A percentile compares a stretch with the other conserved stretches of the same genome.
phyloP scores from a whole-genome alignment of 495 filamentous ascomycete genomes.

The Umbilicaria muhlenbergii region DNA sequence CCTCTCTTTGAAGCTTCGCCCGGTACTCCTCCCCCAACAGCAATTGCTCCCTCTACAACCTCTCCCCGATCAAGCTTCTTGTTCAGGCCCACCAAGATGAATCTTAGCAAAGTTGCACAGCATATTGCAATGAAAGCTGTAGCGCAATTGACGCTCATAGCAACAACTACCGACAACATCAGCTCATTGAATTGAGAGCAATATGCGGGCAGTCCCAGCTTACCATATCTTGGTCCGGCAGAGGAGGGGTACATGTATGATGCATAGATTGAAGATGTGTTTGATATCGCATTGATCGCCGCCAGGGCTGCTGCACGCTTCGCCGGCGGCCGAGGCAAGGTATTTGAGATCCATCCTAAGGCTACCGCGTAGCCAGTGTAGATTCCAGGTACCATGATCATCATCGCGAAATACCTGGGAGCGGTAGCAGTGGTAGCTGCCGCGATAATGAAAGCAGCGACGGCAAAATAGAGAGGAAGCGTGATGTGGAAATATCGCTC shows the following conservation, averaged over 20 bases:
- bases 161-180: conserved; percentile 28
- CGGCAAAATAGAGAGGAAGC: conserved; percentile 48
- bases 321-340: conserved; percentile 64
- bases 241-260: conserved; percentile 54
- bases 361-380: conserved; percentile 52
- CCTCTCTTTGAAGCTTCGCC: conserved; percentile 40
- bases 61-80: conserved; percentile 46
- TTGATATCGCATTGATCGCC: conserved; percentile 68
- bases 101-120: conserved; percentile 44
- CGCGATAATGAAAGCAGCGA: conserved; percentile 62
- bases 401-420: conserved; percentile 66
- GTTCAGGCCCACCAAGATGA: conserved; percentile 54
- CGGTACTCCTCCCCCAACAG: conserved; percentile 23
- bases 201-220: conserved; percentile 3
- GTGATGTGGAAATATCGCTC: conserved; percentile 69
- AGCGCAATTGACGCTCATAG: conserved; percentile 60
- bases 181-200: background rate
- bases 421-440: conserved; percentile 47
- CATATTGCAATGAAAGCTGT: conserved; percentile 52
- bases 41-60: conserved; percentile 26
- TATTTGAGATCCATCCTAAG: conserved; percentile 67
- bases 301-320: conserved; percentile 75
- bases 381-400: conserved; percentile 53
- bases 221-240: conserved; percentile 29
- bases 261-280: conserved; percentile 56